Evolutionary conservation across 371 early-diverging fungal species (phyloP), one percentile per base, ranked within the genome.

Genomic region (Rhizopus arrhizus): DNA sequence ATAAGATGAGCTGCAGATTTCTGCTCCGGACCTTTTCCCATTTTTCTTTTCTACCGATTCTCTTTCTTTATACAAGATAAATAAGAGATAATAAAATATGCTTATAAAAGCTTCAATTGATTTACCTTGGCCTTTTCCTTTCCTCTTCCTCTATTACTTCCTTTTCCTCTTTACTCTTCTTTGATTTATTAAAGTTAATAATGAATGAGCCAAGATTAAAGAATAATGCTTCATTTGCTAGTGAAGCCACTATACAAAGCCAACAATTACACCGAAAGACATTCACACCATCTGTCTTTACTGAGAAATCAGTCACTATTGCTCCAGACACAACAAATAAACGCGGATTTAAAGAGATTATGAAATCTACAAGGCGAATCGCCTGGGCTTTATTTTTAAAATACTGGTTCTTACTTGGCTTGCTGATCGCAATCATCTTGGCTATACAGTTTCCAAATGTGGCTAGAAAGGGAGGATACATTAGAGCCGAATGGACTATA

Each of bases 401-500:
- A 56, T 70, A 70, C 46, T 70, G 70, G 70, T 70, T 83, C 53
- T 61, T 83, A 29, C 66, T 82, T 47, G 89, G 89, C n/a, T 70
- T 89, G 12, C 60, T 72, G 6, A 22, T 81, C 6, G 82, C 73
- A 6, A 87, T 89, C 53, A 68, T 71, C 4, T 68, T 89, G n/a
- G 88, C 88, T 2, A 77, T 80, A 15, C 68, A 70, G 28, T 84
- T 75, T 59, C 89, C 89, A 11, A 59, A 55, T 8, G 74, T 86
- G 50, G 89, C 85, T n/a, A 82, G 80, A 63, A 83, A 80, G 47
- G 74, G 72, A 6, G 89, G 89, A 0, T 75, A 77, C 40, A 73
- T 88, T 53, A 75, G 76, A 7, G 73, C 83, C 43, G 85, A 88
- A 59, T 85, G 81, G 70, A 67, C 82, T 1, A 81, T 87, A 61